Conservation (phyloP, 257 asterid genomes). For the Leptodermis oblonga region DNA sequence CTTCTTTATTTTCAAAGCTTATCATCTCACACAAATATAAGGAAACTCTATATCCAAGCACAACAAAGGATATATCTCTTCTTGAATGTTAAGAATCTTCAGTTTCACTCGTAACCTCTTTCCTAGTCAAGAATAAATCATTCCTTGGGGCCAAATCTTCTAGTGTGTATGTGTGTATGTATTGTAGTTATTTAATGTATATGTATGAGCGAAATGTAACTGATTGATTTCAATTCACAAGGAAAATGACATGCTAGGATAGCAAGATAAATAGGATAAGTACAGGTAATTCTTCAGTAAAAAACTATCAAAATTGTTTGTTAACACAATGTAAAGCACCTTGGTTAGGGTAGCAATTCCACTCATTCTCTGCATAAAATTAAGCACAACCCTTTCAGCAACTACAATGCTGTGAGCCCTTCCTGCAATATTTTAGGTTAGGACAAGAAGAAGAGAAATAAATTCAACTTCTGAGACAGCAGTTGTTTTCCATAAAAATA, state of each 20-base stretch:
- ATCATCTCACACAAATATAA: not conserved
- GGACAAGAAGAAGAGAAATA: conserved; percentile 12
- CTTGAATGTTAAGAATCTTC: not conserved
- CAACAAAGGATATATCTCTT: not conserved
- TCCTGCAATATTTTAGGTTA: conserved; percentile 45
- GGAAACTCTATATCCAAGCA: not conserved
- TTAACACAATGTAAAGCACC: conserved; percentile 36
- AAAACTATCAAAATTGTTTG: conserved; percentile 1
- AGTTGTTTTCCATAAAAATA: conserved; percentile 2
- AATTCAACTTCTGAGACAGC: conserved; percentile 4
- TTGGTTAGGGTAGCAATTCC: conserved; percentile 96
- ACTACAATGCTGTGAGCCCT: conserved; percentile 81
- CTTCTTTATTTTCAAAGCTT: not conserved
- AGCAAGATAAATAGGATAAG: not conserved
- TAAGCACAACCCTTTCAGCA: conserved; percentile 95
- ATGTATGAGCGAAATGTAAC: not conserved
- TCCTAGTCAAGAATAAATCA: not conserved
- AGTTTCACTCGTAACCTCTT: not conserved
- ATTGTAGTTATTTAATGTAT: not conserved
- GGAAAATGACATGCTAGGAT: not conserved
- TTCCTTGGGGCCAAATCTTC: not conserved
- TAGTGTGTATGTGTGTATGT: not conserved
- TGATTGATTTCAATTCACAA: not conserved
- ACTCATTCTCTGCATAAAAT: conserved; percentile 99
- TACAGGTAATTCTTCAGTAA: not conserved